Evolutionary conservation across 2,329 filamentous ascomycete species (phyloP).

Genomic region (Emergomyces pasteurianus): DNA sequence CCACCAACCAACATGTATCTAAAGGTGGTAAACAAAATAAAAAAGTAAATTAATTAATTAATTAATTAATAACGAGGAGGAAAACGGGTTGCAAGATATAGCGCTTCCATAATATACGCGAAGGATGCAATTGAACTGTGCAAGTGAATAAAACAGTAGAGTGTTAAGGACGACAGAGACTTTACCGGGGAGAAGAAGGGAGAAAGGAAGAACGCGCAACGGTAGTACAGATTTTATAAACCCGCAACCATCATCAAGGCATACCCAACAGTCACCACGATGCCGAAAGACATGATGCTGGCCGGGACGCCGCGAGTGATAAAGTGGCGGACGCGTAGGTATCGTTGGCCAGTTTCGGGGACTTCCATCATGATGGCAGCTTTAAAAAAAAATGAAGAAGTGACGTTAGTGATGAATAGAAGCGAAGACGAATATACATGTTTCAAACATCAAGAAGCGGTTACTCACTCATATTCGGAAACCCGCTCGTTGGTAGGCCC

Average conservation of each 20-base stretch:
- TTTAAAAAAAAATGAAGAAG: conserved; percentile 26
- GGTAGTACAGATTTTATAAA: conserved; percentile 33
- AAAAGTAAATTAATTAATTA: too few species aligned
- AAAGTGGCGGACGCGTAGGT: conserved; percentile 87
- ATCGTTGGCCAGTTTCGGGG: conserved; percentile 74
- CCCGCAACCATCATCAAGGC: conserved; percentile 71
- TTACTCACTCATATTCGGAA: conserved; percentile 97
- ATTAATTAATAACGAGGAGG: neutral
- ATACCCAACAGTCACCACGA: conserved; percentile 84
- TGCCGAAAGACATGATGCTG: conserved; percentile 65
- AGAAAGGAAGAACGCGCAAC: too few species aligned
- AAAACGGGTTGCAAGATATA: neutral
- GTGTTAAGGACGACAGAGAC: neutral
- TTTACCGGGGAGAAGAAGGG: too few species aligned
- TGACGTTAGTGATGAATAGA: conserved; percentile 3
- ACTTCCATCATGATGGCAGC: conserved; percentile 99
- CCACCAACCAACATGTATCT: neutral
- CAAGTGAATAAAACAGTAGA: neutral
- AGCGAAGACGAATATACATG: neutral
- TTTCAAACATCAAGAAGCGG: conserved; percentile 2
- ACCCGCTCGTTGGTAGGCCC: conserved; percentile 89
- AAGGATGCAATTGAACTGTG: neutral
- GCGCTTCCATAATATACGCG: neutral
- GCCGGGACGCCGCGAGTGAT: conserved; percentile 84
- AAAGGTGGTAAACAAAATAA: neutral